Base-by-base conservation (phyloP, 2,329 filamentous ascomycete genomes). In the Colletotrichum endophyticum region DNA sequence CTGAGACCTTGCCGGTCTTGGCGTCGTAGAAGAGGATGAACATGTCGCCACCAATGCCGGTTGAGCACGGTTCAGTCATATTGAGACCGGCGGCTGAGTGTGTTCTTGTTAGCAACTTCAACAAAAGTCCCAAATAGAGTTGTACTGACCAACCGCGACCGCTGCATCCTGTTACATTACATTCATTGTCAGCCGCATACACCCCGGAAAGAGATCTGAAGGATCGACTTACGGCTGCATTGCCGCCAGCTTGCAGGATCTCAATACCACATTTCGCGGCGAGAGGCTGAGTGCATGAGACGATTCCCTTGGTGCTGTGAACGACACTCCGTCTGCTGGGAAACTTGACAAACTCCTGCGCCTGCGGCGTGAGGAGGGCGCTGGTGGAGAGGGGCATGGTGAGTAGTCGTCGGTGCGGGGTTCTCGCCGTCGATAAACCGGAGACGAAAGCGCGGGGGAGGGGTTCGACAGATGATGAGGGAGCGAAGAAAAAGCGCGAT, bases 11-110 rank as follows among this genome's bases (percentile, higher is more conserved):
- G 82, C 94, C 94, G 0, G 93, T 95, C 80, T 94, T 91, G 57
- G 95, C 95, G 83, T 98, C 92, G 87, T 96, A 99, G 89, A 92
- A 98, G 44, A 99, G 91, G 84, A 96, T 96, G 87, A 99, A 99
- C 93, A 98, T 96, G 86, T 99, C 97, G 78, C 97, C 97, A 73
- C 97, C 97, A 76, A 99, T 98, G 56, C 97, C 97, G 1, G 97
- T 99, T 8, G 95, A 97, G 75, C 93, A 93, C 9, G 97, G 97
- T 83, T 99, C 97, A 1, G 96, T 98, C 82, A 99, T 91, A 85
- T 98, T 99, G 73, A 99, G 89, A 7, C 93, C 96, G 36, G 97
- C 97, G 61, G 97, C 96, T 95, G 74, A 6, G 4, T 7, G 6
- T 6, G 32, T 68, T 76, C 66, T 36, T 19, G 53, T 76, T 59